A percentile compares a stretch with the other conserved stretches of the same genome.
phyloP scores from a whole-genome alignment of 140 eudicot species.

The Flaveria floridana region DNA sequence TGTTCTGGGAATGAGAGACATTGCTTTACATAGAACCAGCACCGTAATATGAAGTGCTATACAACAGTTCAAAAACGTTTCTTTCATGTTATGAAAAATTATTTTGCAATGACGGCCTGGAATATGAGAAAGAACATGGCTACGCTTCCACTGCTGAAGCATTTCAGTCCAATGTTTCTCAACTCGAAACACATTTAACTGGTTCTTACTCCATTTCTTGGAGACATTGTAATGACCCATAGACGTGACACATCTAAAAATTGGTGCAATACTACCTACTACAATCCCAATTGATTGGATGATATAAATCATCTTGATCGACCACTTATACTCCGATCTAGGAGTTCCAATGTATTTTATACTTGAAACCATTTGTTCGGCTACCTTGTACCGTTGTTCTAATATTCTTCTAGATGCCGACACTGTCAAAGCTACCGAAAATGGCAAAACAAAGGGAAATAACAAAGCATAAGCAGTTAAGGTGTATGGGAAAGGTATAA shows the following conservation, averaged over 20 bases:
- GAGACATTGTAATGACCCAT: neutral
- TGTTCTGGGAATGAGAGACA: neutral
- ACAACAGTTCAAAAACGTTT: neutral
- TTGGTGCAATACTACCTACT: neutral
- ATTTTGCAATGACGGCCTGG: neutral
- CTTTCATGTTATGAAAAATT: neutral
- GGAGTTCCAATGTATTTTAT: too few relatives aligned
- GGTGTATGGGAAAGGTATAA: too few relatives aligned
- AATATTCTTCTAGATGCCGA: neutral
- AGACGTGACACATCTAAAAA: neutral
- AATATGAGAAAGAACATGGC: neutral
- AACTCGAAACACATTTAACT: neutral
- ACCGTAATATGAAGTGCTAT: neutral
- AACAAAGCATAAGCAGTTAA: too few relatives aligned
- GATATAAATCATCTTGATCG: neutral
- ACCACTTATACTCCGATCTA: neutral
- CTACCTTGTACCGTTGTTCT: neutral
- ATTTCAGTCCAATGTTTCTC: neutral
- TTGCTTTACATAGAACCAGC: neutral
- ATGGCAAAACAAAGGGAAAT: neutral
- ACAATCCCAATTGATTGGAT: neutral
- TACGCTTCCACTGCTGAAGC: neutral
- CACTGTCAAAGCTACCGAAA: slow-evolving; percentile 3
- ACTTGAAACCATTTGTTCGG: neutral
- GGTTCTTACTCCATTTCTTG: neutral